Evolutionary conservation across 2,329 filamentous ascomycete genomes (phyloP), one percentile per base, ranked within the genome.

Genomic region (Pyrenophora graminea): DNA sequence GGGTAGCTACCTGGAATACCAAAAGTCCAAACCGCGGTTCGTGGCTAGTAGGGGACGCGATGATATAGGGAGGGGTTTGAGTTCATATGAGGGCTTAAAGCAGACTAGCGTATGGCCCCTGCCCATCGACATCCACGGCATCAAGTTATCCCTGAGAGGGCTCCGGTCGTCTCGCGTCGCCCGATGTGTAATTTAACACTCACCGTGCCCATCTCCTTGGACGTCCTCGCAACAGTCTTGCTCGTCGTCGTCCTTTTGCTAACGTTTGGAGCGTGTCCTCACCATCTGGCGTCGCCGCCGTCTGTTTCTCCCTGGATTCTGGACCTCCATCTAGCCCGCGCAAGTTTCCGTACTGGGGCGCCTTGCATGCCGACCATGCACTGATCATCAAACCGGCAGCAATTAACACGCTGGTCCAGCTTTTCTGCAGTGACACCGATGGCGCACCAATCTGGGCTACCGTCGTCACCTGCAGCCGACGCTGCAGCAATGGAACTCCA

Each of bases 121-220:
- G 50, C 50, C 21, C 36, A 31, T 15, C 18, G 39, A 19, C 17
- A n/a, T 27, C 23, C 17, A 46, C 25, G 42, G 39, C 49, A 33
- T 27, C 45, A 17, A 30, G 27, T 39, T 39, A 51, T 36, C 42
- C 36, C 39, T 53, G 39, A 49, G 50, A 31, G 41, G 18, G 34
- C 32, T 36, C 40, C n/a, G 44, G 43, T 53, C 45, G 50, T 40
- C 27, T 53, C 40, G 40, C 23, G 40, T 18, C 25, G 36, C 44
- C 37, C 37, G 36, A 49, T 49, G 37, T 17, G 38, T 32, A 53
- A 53, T 53, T 53, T 44, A 53, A 53, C 50, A 49, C 30, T 37
- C 45, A 15, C 49, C 13, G 33, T 37, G 10, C 50, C 37, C 50
- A 30, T 49, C 45, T 41, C 40, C 27, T 43, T 43, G 39, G 49